Evolutionary conservation across 2,329 filamentous ascomycete genomes (phyloP).

Genomic region (Gnomoniopsis sp.): DNA sequence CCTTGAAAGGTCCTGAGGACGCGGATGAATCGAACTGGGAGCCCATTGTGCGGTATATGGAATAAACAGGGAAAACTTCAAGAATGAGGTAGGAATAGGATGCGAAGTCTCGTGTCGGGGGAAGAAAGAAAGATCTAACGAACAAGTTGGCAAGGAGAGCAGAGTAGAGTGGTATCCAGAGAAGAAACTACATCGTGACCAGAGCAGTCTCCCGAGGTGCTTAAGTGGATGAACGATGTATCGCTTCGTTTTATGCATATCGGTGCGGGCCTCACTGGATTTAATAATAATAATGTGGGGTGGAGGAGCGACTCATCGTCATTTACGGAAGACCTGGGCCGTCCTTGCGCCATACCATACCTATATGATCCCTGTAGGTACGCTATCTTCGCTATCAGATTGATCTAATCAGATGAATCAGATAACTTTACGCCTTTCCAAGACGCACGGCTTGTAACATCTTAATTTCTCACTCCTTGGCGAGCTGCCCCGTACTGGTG

Average conservation of each 20-base stretch:
- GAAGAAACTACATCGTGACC: neutral
- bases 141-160: neutral
- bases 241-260: constrained; percentile 8
- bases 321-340: neutral
- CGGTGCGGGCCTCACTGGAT: neutral
- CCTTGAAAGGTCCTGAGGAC: constrained; percentile 37
- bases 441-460: no score
- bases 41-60: constrained; percentile 1
- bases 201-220: neutral
- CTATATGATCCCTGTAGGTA: neutral
- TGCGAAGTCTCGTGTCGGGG: neutral
- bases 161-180: neutral
- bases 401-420: constrained; percentile 19
- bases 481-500: no score
- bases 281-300: neutral
- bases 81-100: neutral
- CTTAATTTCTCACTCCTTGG: no score
- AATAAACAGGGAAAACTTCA: neutral
- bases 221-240: neutral
- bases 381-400: constrained; percentile 3
- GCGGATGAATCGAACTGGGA: constrained; percentile 7
- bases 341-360: neutral
- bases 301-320: neutral
- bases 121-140: neutral
- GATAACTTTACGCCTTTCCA: constrained; percentile 13